Conservation (phyloP, 257 asterid genomes). For the Ocimum tenuiflorum region DNA sequence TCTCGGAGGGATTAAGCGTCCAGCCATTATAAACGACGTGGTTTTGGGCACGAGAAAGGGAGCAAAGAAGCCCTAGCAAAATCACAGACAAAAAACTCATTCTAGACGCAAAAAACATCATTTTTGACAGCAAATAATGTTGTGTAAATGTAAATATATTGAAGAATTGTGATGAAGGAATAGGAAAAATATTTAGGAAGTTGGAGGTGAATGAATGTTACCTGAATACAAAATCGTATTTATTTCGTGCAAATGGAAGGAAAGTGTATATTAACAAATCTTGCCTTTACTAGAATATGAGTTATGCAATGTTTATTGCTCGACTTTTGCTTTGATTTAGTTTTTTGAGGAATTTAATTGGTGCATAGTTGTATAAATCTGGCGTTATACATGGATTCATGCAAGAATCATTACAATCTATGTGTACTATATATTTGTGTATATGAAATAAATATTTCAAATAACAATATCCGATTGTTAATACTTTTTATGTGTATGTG, state of each 20-base stretch:
- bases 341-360: slow-evolving; percentile 1
- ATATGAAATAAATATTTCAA: too few relatives aligned
- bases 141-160: neutral
- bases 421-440: too few relatives aligned
- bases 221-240: neutral
- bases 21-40: slow-evolving; percentile 36
- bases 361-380: neutral
- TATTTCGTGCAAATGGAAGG: neutral
- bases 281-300: neutral
- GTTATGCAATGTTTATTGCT: slow-evolving; percentile 4
- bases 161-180: neutral
- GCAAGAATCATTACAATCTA: too few relatives aligned
- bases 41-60: slow-evolving; percentile 22
- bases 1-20: slow-evolving; percentile 28
- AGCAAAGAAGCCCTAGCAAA: slow-evolving; percentile 20
- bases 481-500: too few relatives aligned
- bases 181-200: neutral
- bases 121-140: neutral
- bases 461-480: too few relatives aligned
- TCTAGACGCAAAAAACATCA: slow-evolving; percentile 1
- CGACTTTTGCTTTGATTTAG: neutral
- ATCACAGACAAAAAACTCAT: slow-evolving; percentile 17
- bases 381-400: neutral
- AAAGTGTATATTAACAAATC: neutral
- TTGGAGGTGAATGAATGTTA: neutral